Conservation (phyloP, 805 yeast genomes). For the Ogataea nonfermentans region DNA sequence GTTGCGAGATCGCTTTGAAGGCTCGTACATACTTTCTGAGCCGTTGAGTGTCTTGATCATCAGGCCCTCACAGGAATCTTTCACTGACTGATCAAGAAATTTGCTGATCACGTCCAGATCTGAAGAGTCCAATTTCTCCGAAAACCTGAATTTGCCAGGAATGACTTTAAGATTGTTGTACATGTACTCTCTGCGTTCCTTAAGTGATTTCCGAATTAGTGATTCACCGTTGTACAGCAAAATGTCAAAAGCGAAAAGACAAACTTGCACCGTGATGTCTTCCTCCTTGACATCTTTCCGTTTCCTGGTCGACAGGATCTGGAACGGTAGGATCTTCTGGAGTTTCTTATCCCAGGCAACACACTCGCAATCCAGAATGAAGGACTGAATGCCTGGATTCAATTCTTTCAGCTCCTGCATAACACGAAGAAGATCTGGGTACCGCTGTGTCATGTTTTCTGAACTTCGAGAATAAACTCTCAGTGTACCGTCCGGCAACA, state of each 20-base stretch:
- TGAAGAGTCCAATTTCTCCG: constrained; percentile 68
- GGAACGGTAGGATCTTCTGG: constrained; percentile 88
- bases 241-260: constrained; percentile 89
- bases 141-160: constrained; percentile 79
- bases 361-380: constrained; percentile 93
- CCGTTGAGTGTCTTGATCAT: constrained; percentile 93
- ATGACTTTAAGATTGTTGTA: constrained; percentile 54
- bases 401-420: constrained; percentile 44
- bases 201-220: constrained; percentile 61
- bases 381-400: constrained; percentile 43
- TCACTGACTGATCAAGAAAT: constrained; percentile 85
- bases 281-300: constrained; percentile 87
- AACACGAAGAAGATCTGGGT: constrained; percentile 82
- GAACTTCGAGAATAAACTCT: constrained; percentile 89
- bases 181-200: constrained; percentile 66
- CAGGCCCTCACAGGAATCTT: constrained; percentile 89
- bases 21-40: constrained; percentile 80
- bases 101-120: constrained; percentile 72
- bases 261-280: constrained; percentile 87
- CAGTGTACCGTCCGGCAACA: constrained; percentile 61
- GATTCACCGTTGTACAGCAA: constrained; percentile 73
- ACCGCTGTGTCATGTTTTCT: constrained; percentile 94
- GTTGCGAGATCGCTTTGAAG: constrained; percentile 89
- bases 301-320: constrained; percentile 87
- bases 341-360: constrained; percentile 91